These are phyloP conservation scores for Luffa acutangula DNA, from an alignment of 306 rosid genomes.

Conservation along the genomic window DNA sequence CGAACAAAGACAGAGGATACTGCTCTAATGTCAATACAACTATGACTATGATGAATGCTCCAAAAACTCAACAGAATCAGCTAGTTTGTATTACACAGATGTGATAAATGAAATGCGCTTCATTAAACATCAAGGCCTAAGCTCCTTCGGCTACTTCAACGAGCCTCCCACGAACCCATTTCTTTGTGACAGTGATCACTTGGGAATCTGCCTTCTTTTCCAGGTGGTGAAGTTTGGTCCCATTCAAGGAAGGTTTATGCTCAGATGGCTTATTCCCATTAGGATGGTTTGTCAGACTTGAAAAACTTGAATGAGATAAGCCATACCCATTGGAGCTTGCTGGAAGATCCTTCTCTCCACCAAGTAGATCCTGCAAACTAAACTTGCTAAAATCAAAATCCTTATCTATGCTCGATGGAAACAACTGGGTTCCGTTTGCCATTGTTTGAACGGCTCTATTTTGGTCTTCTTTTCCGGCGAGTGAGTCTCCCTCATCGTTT, in stretches of 20 bases:
- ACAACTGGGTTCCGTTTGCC: constrained; percentile 41
- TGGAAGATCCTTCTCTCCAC: constrained; percentile 29
- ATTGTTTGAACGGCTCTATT: constrained; percentile 23
- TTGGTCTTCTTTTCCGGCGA: constrained; percentile 10
- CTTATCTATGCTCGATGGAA: constrained; percentile 19
- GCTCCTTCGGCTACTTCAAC: constrained; percentile 51
- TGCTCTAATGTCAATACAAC: background rate
- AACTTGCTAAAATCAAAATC: constrained; percentile 29
- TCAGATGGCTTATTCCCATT: constrained; percentile 18
- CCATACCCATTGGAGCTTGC: constrained; percentile 26
- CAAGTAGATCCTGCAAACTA: constrained; percentile 29
- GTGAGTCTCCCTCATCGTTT: constrained; percentile 7
- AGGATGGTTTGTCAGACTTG: constrained; percentile 15
- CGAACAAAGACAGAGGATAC: background rate
- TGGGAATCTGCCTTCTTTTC: constrained; percentile 26
- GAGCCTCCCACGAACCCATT: constrained; percentile 87
- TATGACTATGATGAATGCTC: background rate
- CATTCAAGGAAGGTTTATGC: constrained; percentile 23
- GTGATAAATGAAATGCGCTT: background rate
- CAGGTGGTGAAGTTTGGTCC: constrained; percentile 23
- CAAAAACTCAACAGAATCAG: background rate
- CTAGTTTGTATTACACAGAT: background rate
- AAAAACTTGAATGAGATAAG: constrained; percentile 26
- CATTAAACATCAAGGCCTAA: constrained; percentile 7
- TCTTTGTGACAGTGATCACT: constrained; percentile 32